phyloP scores from a whole-genome alignment of 208 protist genomes.

The Acanthamoeba castellanii region DNA sequence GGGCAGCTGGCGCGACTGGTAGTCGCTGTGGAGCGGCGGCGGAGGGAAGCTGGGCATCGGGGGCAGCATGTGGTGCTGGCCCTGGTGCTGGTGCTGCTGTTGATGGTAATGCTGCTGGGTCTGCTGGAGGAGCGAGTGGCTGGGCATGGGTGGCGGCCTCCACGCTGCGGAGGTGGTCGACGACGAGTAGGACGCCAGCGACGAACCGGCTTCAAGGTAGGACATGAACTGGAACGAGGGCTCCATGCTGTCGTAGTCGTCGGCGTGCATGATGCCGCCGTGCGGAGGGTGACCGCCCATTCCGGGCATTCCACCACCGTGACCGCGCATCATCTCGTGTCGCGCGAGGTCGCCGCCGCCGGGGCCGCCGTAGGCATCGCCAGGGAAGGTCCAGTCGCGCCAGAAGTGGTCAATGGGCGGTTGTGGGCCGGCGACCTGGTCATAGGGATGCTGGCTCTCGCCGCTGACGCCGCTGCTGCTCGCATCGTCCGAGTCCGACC shows the following conservation, averaged over 20 bases:
- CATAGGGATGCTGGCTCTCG: background rate
- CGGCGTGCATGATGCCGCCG: background rate
- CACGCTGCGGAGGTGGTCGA: background rate
- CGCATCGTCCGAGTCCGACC: background rate
- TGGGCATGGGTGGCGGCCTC: background rate
- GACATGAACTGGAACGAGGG: background rate
- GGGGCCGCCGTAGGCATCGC: background rate
- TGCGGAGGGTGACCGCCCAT: no score
- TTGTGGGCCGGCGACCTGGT: background rate
- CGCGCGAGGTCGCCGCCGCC: background rate
- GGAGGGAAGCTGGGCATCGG: background rate
- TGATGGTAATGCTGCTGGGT: no score
- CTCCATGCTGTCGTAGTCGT: background rate
- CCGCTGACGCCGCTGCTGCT: background rate
- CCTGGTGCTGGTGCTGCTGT: background rate
- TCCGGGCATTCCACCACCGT: no score
- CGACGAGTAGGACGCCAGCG: background rate
- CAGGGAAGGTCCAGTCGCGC: constrained; percentile 42
- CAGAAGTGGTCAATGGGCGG: background rate
- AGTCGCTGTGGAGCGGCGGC: no score
- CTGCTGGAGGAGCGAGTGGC: background rate
- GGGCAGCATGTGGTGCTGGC: background rate
- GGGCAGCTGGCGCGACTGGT: background rate
- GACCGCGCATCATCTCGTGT: no score
- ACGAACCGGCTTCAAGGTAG: background rate